Base-by-base conservation (phyloP, 495 filamentous ascomycete species). In the Pyrenula massariospora region DNA sequence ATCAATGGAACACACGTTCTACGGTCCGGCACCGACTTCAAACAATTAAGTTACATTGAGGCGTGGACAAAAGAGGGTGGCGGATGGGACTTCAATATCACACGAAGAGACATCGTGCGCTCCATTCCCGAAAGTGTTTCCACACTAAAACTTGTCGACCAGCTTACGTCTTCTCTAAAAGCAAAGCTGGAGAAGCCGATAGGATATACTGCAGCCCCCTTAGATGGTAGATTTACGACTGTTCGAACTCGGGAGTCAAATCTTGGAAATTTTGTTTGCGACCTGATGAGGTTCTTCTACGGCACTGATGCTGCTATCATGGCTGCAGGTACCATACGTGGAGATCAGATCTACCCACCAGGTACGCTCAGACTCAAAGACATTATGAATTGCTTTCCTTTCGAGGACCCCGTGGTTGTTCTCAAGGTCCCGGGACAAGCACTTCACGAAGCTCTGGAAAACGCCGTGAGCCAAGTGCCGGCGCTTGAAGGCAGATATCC, bases 351-450 rank as follows among this genome's bases (percentile, higher is more conserved):
- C 42, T 95, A 95, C 57, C 79, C 86, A 0, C 86, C 87, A 0
- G 91, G 91, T 0, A 74, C 91, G 2, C 65, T 96, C 2, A 72
- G 80, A 12, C 66, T 94, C 25, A 86, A 86, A 58, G 91, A 96
- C 62, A 78, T 96, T 12, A 54, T 80, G 56, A 82, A 84, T 51
- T 91, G 88, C 59, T 96, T 96, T 63, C 91, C 91, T 0, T 96
- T 96, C 59, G 91, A 95, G 62, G 91, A 96, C 55, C 91, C 91
- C 0, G 85, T 91, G 2, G 84, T 95, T 0, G 83, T 93, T 1
- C 71, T 95, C 49, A 81, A 78, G 22, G 70, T 88, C 11, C 72
- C 66, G 1, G 91, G 91, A 0, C 69, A 78, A 54, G 84, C 79
- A 0, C 77, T 96, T 53, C 69, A 81, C 56, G 83, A 83, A 12